A percentile compares a stretch with the other conserved stretches of the same genome.
phyloP scores from a whole-genome alignment of 495 filamentous ascomycete genomes.

The Hyphodiscus hymeniophilus region DNA sequence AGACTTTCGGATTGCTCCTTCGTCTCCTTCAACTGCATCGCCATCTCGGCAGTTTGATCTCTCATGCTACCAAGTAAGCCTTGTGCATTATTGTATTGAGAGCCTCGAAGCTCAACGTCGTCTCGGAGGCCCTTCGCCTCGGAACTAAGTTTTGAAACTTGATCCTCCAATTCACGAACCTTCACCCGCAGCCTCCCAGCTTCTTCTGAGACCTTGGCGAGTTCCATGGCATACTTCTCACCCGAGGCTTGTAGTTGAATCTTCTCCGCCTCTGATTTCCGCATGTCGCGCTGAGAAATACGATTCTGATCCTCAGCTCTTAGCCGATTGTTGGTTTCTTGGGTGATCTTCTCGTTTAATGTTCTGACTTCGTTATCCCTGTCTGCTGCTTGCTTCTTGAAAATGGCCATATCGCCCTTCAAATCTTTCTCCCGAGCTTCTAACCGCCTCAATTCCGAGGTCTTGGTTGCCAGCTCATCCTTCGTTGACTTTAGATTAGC shows the following conservation, averaged over 20 bases:
- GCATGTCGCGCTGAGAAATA: constrained; percentile 62
- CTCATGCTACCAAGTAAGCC: constrained; percentile 84
- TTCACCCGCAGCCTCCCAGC: constrained; percentile 51
- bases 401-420: constrained; percentile 57
- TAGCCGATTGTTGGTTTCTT: constrained; percentile 62
- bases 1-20: constrained; percentile 72
- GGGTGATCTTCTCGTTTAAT: constrained; percentile 64
- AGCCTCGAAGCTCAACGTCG: constrained; percentile 73
- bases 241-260: constrained; percentile 63
- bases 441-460: constrained; percentile 58
- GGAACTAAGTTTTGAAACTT: constrained; percentile 52
- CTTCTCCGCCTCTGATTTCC: constrained; percentile 66
- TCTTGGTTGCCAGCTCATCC: constrained; percentile 62
- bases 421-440: constrained; percentile 78
- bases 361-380: constrained; percentile 68
- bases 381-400: constrained; percentile 60
- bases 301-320: constrained; percentile 71
- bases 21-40: constrained; percentile 89
- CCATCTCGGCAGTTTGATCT: constrained; percentile 79
- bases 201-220: constrained; percentile 63
- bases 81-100: constrained; percentile 80
- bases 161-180: constrained; percentile 63
- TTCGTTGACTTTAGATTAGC: constrained; percentile 60
- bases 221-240: constrained; percentile 59
- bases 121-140: constrained; percentile 64